Base-by-base conservation (phyloP, 495 filamentous ascomycete genomes). In the Neurospora sp. region DNA sequence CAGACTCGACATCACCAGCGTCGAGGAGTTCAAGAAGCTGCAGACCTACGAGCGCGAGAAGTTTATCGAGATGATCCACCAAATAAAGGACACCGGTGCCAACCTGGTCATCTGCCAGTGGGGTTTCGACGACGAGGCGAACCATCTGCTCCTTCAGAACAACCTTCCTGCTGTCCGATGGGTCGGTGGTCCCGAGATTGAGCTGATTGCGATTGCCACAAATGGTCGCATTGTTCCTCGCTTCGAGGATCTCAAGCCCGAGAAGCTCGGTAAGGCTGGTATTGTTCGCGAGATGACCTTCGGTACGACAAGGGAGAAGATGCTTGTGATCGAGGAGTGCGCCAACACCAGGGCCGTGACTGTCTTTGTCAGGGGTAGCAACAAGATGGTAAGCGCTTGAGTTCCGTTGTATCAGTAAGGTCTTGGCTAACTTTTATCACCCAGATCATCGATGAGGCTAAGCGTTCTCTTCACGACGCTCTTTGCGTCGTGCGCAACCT, bases 61-160 rank as follows among this genome's bases (percentile, higher is more conserved):
- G 82, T 99, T 99, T 79, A 88, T 92, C 71, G 96, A 98, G 84
- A 99, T 99, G 96, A 97, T 99, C 76, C 86, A 97, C 79, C 91
- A 98, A 82, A 94, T 99, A 83, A 98, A 99, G 83, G 93, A 92
- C 77, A 96, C 96, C 5, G 96, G 96, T 40, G 96, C 96, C 42
- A 99, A 99, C 84, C 87, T 99, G 45, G 96, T 93, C 68, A 97
- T 99, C 76, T 99, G 96, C 83, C 96, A 99, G 81, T 99, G 96
- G 96, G 96, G 96, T 75, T 99, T 99, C 81, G 96, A 99, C 78
- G 96, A 99, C 78, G 96, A 99, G 84, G 96, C 96, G 45, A 99
- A 99, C 81, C 96, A 99, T 81, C 83, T 99, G 35, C 88, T 99
- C 41, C 88, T 98, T 69, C 95, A 97, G 81, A 98, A 98, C 84